Evolutionary conservation across 139 green algal species (phyloP).

Genomic region (Ettlia oleoabundans): DNA sequence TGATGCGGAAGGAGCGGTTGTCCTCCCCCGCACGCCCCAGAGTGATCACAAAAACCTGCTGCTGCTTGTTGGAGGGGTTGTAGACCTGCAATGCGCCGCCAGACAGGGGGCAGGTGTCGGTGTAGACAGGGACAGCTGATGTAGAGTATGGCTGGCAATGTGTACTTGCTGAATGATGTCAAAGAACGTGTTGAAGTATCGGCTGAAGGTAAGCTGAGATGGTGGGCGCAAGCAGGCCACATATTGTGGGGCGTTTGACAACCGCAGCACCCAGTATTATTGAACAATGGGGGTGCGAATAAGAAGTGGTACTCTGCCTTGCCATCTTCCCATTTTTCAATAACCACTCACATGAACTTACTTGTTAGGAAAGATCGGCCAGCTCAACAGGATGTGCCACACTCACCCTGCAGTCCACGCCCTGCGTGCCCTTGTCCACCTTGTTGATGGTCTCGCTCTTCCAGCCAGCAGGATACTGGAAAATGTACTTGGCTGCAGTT

Average conservation of each 20-base stretch:
- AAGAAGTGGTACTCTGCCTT: too few species aligned
- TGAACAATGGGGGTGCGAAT: too few species aligned
- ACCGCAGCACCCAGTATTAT: too few species aligned
- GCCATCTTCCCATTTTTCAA: too few species aligned
- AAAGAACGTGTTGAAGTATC: too few species aligned
- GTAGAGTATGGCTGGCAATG: background rate
- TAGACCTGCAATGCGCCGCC: background rate
- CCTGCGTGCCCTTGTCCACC: constrained; percentile 87
- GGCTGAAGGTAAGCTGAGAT: too few species aligned
- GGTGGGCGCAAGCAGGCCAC: too few species aligned
- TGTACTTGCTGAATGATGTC: background rate
- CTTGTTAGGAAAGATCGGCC: too few species aligned
- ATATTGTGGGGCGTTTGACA: too few species aligned
- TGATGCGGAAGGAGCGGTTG: constrained; percentile 80
- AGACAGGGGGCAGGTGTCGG: background rate
- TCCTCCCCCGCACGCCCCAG: constrained; percentile 85
- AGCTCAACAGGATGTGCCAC: too few species aligned
- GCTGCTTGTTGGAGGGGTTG: constrained; percentile 37
- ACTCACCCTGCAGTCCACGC: constrained; percentile 82
- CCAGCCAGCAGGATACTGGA: constrained; percentile 82
- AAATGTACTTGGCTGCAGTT: constrained; percentile 66
- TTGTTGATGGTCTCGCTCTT: constrained; percentile 81
- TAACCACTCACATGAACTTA: too few species aligned
- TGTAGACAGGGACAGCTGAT: background rate
- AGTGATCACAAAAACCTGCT: constrained; percentile 68